Conservation (phyloP, 164 flowering plant genomes). For the Akebia trifoliata region DNA sequence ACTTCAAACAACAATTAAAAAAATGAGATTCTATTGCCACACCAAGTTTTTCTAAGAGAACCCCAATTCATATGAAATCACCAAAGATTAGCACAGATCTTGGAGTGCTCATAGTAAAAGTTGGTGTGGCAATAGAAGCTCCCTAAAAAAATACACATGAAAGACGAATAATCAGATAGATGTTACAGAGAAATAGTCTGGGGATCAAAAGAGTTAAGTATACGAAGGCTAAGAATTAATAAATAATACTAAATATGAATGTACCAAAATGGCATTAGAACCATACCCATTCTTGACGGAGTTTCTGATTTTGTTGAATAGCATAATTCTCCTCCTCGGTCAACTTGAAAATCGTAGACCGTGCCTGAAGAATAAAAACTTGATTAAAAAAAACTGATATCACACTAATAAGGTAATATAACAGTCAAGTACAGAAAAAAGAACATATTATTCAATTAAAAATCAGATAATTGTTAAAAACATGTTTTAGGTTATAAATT, state of each 20-base stretch:
- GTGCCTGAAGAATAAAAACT: conserved; percentile 32
- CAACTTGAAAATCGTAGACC: conserved; percentile 54
- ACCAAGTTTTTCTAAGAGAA: no score
- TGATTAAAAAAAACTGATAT: background rate
- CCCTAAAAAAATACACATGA: background rate
- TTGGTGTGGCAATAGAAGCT: no score
- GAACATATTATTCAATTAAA: background rate
- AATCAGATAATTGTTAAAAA: no score
- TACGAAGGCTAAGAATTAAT: background rate
- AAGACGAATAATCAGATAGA: background rate
- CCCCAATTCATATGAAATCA: no score
- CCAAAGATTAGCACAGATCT: no score
- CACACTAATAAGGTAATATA: background rate
- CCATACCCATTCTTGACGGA: conserved; percentile 67
- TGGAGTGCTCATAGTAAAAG: no score
- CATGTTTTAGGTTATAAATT: no score
- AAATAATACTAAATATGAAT: background rate
- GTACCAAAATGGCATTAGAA: background rate
- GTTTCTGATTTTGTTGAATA: conserved; percentile 56
- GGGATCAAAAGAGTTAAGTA: no score
- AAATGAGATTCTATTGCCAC: no score
- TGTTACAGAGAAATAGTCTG: no score
- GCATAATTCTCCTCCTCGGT: conserved; percentile 65
- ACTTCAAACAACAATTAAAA: no score
- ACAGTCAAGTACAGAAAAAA: background rate